Evolutionary conservation across 2,329 filamentous ascomycete species (phyloP).

Genomic region (Cladosporium austrohemisphaericum): DNA sequence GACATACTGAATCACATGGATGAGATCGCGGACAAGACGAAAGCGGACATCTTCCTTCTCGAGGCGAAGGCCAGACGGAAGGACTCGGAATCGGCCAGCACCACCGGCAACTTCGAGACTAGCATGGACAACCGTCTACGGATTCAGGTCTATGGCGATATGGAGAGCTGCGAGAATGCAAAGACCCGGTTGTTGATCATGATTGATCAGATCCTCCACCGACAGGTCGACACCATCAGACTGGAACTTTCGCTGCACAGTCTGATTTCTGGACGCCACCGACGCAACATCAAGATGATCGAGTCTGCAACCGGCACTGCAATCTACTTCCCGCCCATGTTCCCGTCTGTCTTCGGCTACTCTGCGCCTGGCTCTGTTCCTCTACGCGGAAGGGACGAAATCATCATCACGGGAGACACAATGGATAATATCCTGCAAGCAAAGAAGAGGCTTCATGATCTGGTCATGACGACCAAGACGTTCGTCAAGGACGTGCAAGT

Average conservation of each 20-base stretch:
- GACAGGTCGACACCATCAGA: conserved; percentile 72
- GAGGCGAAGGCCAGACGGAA: conserved; percentile 71
- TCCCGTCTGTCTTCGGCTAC: conserved; percentile 87
- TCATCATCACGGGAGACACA: conserved; percentile 91
- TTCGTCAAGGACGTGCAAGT: conserved; percentile 87
- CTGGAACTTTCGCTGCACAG: conserved; percentile 86
- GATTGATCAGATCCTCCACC: conserved; percentile 84
- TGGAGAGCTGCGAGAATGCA: conserved; percentile 91
- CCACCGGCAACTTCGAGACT: conserved; percentile 72
- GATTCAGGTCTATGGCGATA: conserved; percentile 90
- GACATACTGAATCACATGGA: conserved; percentile 81
- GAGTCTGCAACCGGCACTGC: conserved; percentile 93
- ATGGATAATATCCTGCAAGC: conserved; percentile 80
- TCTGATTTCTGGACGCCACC: conserved; percentile 84
- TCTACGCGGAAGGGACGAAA: conserved; percentile 78
- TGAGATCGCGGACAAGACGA: conserved; percentile 79
- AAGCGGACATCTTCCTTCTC: conserved; percentile 93
- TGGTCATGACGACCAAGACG: conserved; percentile 72
- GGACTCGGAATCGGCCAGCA: conserved; percentile 72
- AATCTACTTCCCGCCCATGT: conserved; percentile 95
- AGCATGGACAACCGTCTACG: conserved; percentile 84
- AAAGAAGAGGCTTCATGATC: conserved; percentile 85
- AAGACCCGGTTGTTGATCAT: conserved; percentile 95
- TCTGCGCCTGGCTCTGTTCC: conserved; percentile 71
- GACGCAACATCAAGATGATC: conserved; percentile 97